Base-by-base conservation (phyloP, 2,329 filamentous ascomycete species). In the Zelopaecilomyces penicillatus region DNA sequence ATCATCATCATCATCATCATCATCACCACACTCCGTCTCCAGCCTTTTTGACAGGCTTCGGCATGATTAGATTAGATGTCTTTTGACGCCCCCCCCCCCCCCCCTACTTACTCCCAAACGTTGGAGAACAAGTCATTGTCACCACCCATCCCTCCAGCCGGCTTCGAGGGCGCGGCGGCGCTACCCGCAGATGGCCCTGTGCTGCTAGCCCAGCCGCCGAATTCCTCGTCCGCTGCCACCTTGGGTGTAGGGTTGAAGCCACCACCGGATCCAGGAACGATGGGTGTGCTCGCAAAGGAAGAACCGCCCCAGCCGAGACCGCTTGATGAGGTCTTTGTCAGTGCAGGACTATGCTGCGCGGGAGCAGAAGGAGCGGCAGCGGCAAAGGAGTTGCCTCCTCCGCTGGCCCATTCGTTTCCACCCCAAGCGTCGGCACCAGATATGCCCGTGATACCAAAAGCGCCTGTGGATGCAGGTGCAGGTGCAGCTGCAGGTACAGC, bases 91-190 rank as follows among this genome's bases (percentile, higher is more conserved):
- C 5, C 28, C 12, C 9, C 19, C 38, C 8, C 31, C 26, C 5
- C 28, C 12, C 9, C 19, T 40, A 41, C 34, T 47, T 65, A 96
- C 68, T 89, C 78, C 91, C 91, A 97, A 41, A 97, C 91, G 65
- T 97, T 97, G 30, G 85, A 89, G 66, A 97, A 97, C 57, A 97
- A 64, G 68, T 97, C 91, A 53, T 96, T 91, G 44, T 79, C 82
- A 43, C 74, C 79, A 19, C 77, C 81, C 53, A 83, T 78, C 10
- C 77, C 77, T 26, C 73, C 68, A 28, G 75, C 67, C 31, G 82
- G 69, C 65, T 85, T 78, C 40, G 74, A 66, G 10, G 64, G 57
- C 29, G 65, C 59, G 27, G 64, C 64, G 40, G 62, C 63, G 37
- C 61, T 61, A 19, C 69, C 58, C 30, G 65, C 60, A 1, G 65